Conservation (phyloP, 2,329 filamentous ascomycete genomes). For the Phaeomoniella chlamydospora region DNA sequence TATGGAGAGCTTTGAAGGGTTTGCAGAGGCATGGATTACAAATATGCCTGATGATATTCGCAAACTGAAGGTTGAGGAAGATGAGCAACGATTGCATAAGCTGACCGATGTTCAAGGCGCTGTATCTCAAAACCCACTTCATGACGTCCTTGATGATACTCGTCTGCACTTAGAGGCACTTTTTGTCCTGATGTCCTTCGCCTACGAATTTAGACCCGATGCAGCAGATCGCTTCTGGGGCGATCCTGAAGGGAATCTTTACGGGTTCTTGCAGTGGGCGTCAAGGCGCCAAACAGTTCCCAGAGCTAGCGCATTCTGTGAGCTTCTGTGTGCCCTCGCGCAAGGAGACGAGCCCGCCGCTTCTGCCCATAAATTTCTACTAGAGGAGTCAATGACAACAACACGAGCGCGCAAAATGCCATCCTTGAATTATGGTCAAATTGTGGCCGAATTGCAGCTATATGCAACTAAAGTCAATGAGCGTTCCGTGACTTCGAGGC, state of each 20-base stretch:
- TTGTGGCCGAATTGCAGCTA: slow-evolving; percentile 77
- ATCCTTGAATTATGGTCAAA: slow-evolving; percentile 83
- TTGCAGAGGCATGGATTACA: slow-evolving; percentile 83
- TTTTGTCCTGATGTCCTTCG: slow-evolving; percentile 78
- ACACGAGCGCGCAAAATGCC: slow-evolving; percentile 70
- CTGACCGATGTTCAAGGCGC: slow-evolving; percentile 29
- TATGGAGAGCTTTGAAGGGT: slow-evolving; percentile 71
- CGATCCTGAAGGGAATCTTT: slow-evolving; percentile 81
- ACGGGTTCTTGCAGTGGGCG: slow-evolving; percentile 95
- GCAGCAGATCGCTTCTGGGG: slow-evolving; percentile 82
- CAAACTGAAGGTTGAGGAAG: slow-evolving; percentile 73
- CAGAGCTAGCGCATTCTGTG: slow-evolving; percentile 90
- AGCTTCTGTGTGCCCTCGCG: slow-evolving; percentile 83
- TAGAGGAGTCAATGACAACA: slow-evolving; percentile 59
- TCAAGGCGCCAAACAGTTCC: slow-evolving; percentile 88
- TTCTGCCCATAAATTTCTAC: slow-evolving; percentile 73
- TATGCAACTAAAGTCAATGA: slow-evolving; percentile 70
- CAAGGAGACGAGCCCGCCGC: slow-evolving; percentile 70
- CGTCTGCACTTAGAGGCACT: slow-evolving; percentile 65
- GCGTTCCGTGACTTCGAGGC: slow-evolving; percentile 44
- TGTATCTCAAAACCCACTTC: slow-evolving; percentile 22
- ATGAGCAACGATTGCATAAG: slow-evolving; percentile 51
- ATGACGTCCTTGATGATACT: slow-evolving; percentile 22
- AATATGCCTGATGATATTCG: slow-evolving; percentile 89
- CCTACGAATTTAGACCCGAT: slow-evolving; percentile 74